A percentile compares a stretch with the other conserved stretches of the same genome.
Conservation (phyloP, 2,329 filamentous ascomycete species). For the Penicillium sp. region DNA sequence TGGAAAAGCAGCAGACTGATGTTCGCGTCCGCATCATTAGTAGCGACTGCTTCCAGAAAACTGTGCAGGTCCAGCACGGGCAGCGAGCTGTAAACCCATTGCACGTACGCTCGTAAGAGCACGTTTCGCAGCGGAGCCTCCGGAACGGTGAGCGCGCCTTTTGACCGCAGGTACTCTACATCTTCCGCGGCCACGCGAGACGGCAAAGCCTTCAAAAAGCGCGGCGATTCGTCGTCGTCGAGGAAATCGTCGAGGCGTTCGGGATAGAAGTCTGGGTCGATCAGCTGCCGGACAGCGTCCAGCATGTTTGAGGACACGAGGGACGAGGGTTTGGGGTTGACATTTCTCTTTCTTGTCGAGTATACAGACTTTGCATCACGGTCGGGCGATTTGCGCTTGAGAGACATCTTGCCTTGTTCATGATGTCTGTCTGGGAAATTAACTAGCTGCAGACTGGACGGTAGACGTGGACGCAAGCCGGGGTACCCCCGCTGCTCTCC, state of each 20-base stretch:
- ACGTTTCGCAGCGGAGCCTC: constrained; percentile 66
- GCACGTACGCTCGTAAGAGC: constrained; percentile 71
- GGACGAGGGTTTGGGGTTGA: constrained; percentile 19
- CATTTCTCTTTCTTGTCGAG: too few relatives aligned
- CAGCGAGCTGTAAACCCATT: constrained; percentile 89
- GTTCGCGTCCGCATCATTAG: constrained; percentile 63
- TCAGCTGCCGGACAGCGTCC: constrained; percentile 33
- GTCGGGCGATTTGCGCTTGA: constrained; percentile 13
- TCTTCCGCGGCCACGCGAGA: constrained; percentile 71
- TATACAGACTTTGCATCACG: neutral
- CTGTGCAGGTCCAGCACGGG: constrained; percentile 67
- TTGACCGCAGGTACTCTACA: constrained; percentile 71
- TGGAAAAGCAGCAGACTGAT: constrained; percentile 83
- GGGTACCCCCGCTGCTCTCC: too few relatives aligned
- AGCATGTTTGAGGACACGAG: constrained; percentile 37
- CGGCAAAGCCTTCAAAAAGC: constrained; percentile 74
- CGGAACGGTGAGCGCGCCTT: constrained; percentile 74
- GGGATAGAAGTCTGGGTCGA: constrained; percentile 37
- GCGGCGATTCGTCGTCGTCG: constrained; percentile 38
- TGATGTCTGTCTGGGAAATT: neutral
- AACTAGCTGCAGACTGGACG: too few relatives aligned
- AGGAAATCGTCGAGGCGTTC: constrained; percentile 30
- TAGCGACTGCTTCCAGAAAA: constrained; percentile 52
- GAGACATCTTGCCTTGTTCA: constrained; percentile 5
- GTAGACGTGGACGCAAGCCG: too few relatives aligned